Base-by-base conservation (phyloP, 164 flowering plant species). In the Tetrastigma voinierianum region DNA sequence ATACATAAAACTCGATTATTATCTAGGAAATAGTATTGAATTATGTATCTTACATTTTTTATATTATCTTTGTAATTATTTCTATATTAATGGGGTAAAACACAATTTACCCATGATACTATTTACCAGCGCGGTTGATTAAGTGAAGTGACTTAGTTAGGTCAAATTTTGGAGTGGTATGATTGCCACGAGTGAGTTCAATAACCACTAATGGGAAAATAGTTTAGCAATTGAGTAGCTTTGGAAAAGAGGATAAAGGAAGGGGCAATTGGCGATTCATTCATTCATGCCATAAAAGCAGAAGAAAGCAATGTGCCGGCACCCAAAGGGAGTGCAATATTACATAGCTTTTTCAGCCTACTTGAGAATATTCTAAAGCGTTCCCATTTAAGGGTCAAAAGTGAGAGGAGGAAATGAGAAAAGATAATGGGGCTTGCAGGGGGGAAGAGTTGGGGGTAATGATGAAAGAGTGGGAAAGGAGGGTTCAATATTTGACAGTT, bases 401-500 rank as follows among this genome's bases (percentile, higher is more conserved):
- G 51, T 14, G 44, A 46, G 25, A 51, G 67, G 44, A 45, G 46
- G 44, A 20, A 9, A 18, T 19, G 15, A 57, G 16, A 10, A 15
- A 57, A 56, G 18, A 20, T 10, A 57, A 66, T n/a, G 20, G n/a
- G 23, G n/a, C n/a, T n/a, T n/a, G n/a, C n/a, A n/a, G n/a, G n/a
- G 15, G 13, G 21, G 61, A 68, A 16, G 59, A 53, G 54, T 2
- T 25, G 15, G 9, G 53, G 9, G 53, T 44, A 53, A 68, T 61
- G 71, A 14, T 17, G 15, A 10, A 51, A 61, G 16, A 43, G 70
- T 44, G 57, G 25, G 70, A 58, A 32, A 67, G 64, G 45, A 45
- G 53, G 65, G 23, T 53, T 45, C 59, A 51, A 52, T 51, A 1
- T 51, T 68, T 61, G 64, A 52, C 59, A 68, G 59, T 45, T 53